These are phyloP conservation scores for Phlebiopsis flavidoalba DNA, from an alignment of 768 basidiomycete genomes.

Conservation along the genomic window DNA sequence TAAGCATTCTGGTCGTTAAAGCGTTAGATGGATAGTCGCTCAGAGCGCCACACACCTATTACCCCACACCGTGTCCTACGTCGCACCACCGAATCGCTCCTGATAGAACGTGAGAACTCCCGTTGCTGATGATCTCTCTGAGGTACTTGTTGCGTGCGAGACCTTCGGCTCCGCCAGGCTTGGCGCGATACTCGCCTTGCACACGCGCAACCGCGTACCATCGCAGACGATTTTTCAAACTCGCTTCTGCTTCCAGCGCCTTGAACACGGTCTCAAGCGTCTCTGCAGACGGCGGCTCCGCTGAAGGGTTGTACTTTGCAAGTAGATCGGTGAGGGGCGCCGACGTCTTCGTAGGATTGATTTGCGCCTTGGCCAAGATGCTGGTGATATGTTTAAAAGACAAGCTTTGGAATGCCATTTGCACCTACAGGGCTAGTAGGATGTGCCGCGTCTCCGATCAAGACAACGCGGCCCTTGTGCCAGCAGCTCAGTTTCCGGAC, in stretches of 20 bases:
- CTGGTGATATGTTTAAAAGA: conserved; percentile 4
- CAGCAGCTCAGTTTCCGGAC: conserved; percentile 33
- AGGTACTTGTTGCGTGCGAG: conserved; percentile 25
- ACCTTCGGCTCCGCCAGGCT: conserved; percentile 27
- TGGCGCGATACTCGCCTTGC: conserved; percentile 31
- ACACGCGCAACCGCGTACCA: conserved; percentile 29
- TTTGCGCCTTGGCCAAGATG: conserved; percentile 44
- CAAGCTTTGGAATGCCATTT: neutral
- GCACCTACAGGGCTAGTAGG: conserved; percentile 39
- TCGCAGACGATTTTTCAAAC: conserved; percentile 30
- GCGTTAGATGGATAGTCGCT: neutral
- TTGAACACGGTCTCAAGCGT: conserved; percentile 27
- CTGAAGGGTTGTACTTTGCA: conserved; percentile 24
- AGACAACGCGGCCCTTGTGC: conserved; percentile 37
- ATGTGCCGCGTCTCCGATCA: conserved; percentile 42
- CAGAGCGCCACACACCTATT: neutral
- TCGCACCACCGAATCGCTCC: conserved; percentile 4
- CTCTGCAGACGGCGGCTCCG: conserved; percentile 22
- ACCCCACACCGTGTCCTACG: conserved; percentile 7
- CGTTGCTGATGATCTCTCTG: too few relatives aligned
- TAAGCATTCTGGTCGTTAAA: too few relatives aligned
- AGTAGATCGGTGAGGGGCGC: conserved; percentile 30
- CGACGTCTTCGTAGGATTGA: conserved; percentile 40
- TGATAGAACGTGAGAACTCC: too few relatives aligned
- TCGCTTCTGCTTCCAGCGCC: conserved; percentile 29